Base-by-base conservation (phyloP, 2,329 filamentous ascomycete species). In the Sarocladium brachiariae region DNA sequence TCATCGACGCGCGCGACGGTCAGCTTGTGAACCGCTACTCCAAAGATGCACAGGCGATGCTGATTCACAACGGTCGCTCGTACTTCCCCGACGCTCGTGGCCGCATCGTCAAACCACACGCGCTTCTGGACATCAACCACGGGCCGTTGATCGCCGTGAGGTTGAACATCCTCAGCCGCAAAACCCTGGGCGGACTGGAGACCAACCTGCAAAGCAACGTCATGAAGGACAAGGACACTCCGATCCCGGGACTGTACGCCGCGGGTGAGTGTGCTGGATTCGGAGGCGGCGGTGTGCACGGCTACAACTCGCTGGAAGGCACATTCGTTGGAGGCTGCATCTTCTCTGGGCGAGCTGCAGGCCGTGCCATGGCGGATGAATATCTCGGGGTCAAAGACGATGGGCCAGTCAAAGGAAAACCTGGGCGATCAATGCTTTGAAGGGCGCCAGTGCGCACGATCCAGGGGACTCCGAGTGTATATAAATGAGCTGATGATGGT, bases 311-410 rank as follows among this genome's bases (percentile, higher is more conserved):
- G 1, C 72, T 83, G 31, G 80, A 83, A 61, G 80, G 80, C 1
- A 83, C 80, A 0, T 83, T 83, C 58, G 57, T 83, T 3, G 80
- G 80, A 13, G 80, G 80, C 1, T 83, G 80, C 52, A 81, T 83
- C 56, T 83, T 83, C 56, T 82, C 79, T 0, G 80, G 80, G 0
- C 65, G 78, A 5, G 74, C 74, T 0, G 80, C 79, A 0, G 80
- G 80, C 0, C 65, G 73, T 9, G 77, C 72, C 0, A 75, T 83
- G 56, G 76, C 72, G 0, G 70, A 74, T 3, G 76, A 80, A 55
- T 49, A 49, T 18, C 16, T 35, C 8, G 33, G 11, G 8, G 10
- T 18, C 8, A 35, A 7, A 13, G 13, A 30, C 27, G 27, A 7
- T 30, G 27, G 13, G 27, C 27, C 27, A 13, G 27, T 7, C 7